Base-by-base conservation (phyloP, 1,284 basidiomycete genomes). In the Ganoderma multipileum region DNA sequence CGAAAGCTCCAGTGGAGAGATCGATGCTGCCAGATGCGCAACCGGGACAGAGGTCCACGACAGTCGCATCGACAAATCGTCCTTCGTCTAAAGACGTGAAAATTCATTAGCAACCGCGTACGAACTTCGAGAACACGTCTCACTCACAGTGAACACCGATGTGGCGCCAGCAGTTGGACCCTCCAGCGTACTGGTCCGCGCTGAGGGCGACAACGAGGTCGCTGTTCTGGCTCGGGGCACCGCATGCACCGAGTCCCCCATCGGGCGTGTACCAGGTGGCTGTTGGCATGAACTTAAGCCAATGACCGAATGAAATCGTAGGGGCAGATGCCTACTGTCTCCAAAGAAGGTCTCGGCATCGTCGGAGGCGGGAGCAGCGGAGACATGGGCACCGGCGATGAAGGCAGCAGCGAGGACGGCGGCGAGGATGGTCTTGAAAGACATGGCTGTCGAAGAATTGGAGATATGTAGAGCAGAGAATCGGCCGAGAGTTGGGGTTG, bases 121-220 rank as follows among this genome's bases (percentile, higher is more conserved):
- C 52, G 16, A 23, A 18, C 2, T n/a, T n/a, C n/a, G 16, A 18
- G 6, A 18, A 1, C 26, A 4, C 55, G n/a, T 58, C 20, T n/a
- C 33, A 23, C 58, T n/a, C n/a, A 60, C 58, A 42, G 16, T 60
- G 58, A 38, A 60, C 58, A 26, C 36, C 38, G 23, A 60, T 60
- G 23, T 39, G 61, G 44, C 66, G 66, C 26, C 39, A 54, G 63
- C 70, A 73, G 66, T 73, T 62, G 16, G 70, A n/a, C 23, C 68
- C 70, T 16, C 58, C 55, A 2, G 63, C 64, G 52, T 66, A 72
- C 52, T 71, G 52, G 42, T 60, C 26, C 12, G 64, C n/a, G 63
- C 66, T 68, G 20, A 71, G 61, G 11, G 72, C 72, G 39, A 68
- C 72, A 52, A 72, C 66, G 18, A 68, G 36, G 38, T 73, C 72